These are phyloP conservation scores for Trichoderma sp. DNA, from an alignment of 2,329 filamentous ascomycete genomes.

Conservation along the genomic window DNA sequence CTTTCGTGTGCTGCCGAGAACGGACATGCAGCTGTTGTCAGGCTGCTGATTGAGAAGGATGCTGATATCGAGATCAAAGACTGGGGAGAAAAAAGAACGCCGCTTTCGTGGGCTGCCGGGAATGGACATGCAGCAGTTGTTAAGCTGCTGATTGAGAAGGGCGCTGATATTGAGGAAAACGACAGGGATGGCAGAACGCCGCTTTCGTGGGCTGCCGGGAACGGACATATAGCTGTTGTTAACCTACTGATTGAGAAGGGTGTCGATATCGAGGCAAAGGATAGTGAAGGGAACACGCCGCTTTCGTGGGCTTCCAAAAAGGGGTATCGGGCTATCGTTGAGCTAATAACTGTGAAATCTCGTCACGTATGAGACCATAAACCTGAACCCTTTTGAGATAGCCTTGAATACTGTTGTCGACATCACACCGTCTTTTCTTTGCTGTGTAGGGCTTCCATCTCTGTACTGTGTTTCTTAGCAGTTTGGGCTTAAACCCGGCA, in stretches of 20 bases:
- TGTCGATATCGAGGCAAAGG: neutral
- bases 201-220: neutral
- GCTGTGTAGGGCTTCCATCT: no score
- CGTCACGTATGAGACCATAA: neutral
- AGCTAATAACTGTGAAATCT: neutral
- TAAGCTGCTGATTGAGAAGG: neutral
- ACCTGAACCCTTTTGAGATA: neutral
- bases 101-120: neutral
- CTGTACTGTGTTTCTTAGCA: no score
- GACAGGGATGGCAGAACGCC: neutral
- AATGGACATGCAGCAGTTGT: neutral
- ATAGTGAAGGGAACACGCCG: neutral
- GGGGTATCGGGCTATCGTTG: neutral
- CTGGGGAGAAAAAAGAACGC: no score
- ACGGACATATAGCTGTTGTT: neutral
- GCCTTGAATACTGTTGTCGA: neutral
- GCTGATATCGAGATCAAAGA: neutral
- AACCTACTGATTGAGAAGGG: neutral
- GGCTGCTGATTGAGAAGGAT: neutral
- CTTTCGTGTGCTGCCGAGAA: neutral
- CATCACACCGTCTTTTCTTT: no score
- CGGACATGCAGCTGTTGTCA: neutral
- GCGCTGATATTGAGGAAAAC: neutral
- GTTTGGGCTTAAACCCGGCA: no score
- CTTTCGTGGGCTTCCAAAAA: neutral